Percentiles rank a stretch among this genome's conserved stretches.
phyloP scores from a whole-genome alignment of 805 yeast genomes.

The Pichia manshurica region DNA sequence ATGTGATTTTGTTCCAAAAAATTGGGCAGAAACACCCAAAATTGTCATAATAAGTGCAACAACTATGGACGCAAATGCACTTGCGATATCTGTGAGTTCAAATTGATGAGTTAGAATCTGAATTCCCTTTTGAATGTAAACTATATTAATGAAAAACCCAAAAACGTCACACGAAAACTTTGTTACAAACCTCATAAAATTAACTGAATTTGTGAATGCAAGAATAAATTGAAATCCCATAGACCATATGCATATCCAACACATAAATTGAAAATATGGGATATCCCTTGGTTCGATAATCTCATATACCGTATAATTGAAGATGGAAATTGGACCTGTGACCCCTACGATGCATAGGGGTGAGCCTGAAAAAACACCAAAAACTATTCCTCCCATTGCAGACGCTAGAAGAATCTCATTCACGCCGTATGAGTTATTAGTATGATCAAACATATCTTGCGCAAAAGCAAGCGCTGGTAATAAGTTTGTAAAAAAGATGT shows the following conservation, averaged over 20 bases:
- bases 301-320: constrained; percentile 84
- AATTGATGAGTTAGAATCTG: constrained; percentile 77
- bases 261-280: constrained; percentile 81
- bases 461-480: constrained; percentile 95
- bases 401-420: constrained; percentile 82
- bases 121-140: constrained; percentile 86
- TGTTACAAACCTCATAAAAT: constrained; percentile 65
- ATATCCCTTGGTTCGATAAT: constrained; percentile 50
- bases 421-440: constrained; percentile 81
- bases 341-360: constrained; percentile 96
- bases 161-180: constrained; percentile 86
- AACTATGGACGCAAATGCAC: constrained; percentile 60
- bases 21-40: constrained; percentile 58
- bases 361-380: constrained; percentile 82
- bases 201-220: constrained; percentile 64
- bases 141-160: constrained; percentile 84
- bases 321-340: constrained; percentile 91
- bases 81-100: constrained; percentile 28
- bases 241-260: constrained; percentile 92
- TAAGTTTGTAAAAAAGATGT: constrained; percentile 82
- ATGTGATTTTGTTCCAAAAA: constrained; percentile 57
- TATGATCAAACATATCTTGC: constrained; percentile 93
- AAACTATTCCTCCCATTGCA: constrained; percentile 84
- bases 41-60: constrained; percentile 71
- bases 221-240: constrained; percentile 72